Conservation (phyloP, 371 early-diverging fungal species). For the Mucor plumbeus region DNA sequence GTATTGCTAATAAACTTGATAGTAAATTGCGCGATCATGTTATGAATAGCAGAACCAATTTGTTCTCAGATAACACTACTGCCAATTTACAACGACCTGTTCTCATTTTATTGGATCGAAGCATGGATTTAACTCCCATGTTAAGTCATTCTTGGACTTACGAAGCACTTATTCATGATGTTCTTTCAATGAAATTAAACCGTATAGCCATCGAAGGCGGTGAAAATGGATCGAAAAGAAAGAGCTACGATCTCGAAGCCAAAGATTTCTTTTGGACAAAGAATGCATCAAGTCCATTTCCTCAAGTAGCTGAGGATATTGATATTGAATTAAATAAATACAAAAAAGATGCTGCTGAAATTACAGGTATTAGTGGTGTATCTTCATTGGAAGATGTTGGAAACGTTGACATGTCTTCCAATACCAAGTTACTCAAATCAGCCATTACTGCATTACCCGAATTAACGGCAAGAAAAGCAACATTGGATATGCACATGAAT, state of each 20-base stretch:
- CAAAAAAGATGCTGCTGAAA: conserved; percentile 92
- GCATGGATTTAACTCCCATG: conserved; percentile 95
- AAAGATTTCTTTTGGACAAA: conserved; percentile 95
- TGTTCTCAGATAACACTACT: conserved; percentile 69
- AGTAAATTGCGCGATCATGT: conserved; percentile 88
- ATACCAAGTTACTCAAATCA: conserved; percentile 86
- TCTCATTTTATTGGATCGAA: conserved; percentile 93
- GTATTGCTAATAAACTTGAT: conserved; percentile 90
- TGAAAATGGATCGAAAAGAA: conserved; percentile 49
- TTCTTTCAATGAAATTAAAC: conserved; percentile 92
- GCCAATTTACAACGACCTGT: conserved; percentile 68
- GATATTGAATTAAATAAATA: conserved; percentile 90
- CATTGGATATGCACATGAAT: conserved; percentile 98
- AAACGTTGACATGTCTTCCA: conserved; percentile 72
- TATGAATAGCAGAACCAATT: conserved; percentile 80
- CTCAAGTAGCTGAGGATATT: conserved; percentile 96
- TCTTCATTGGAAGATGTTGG: conserved; percentile 85
- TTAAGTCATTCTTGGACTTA: conserved; percentile 99
- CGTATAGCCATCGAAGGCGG: conserved; percentile 68
- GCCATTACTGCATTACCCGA: conserved; percentile 96
- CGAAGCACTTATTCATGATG: conserved; percentile 95
- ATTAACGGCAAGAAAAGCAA: conserved; percentile 93
- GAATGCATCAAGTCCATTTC: conserved; percentile 95
- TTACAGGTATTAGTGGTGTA: conserved; percentile 87
- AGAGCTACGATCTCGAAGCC: conserved; percentile 89